These are phyloP conservation scores for Diaporthe eres DNA, from an alignment of 2,329 filamentous ascomycete genomes.

Conservation along the genomic window DNA sequence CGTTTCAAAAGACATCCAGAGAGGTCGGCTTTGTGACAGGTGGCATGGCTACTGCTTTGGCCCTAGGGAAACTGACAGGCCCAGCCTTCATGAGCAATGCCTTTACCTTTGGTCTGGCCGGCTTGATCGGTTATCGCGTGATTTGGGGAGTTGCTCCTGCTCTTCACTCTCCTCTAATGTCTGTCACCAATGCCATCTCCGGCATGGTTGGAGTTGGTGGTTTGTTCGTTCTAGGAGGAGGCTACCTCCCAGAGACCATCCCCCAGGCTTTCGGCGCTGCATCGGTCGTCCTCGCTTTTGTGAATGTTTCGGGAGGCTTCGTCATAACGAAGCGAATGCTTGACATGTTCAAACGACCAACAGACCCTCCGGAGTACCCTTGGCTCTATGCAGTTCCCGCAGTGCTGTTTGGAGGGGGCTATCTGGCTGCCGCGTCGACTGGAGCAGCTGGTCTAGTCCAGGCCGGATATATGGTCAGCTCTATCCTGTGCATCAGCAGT, in stretches of 20 bases:
- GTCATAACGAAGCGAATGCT: conserved; percentile 95
- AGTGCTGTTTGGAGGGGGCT: conserved; percentile 83
- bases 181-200: conserved; percentile 92
- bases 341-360: conserved; percentile 90
- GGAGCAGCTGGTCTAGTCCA: conserved; percentile 88
- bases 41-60: conserved; percentile 82
- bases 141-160: conserved; percentile 90
- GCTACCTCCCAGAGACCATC: conserved; percentile 81
- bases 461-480: conserved; percentile 88
- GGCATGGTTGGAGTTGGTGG: conserved; percentile 92
- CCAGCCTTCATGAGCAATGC: conserved; percentile 90
- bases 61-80: conserved; percentile 84
- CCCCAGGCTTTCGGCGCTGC: conserved; percentile 83
- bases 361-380: conserved; percentile 88
- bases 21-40: conserved; percentile 82
- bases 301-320: conserved; percentile 91
- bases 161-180: conserved; percentile 91
- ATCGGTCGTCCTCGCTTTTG: conserved; percentile 87
- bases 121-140: conserved; percentile 88
- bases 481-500: conserved; percentile 87
- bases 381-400: conserved; percentile 89
- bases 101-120: conserved; percentile 87
- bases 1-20: conserved; percentile 84
- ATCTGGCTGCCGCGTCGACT: conserved; percentile 82
- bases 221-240: conserved; percentile 89